A percentile compares a stretch with the other conserved stretches of the same genome.
Evolutionary conservation across 179 eudicot genomes (phyloP).

Genomic region (Gypsophila paniculata): DNA sequence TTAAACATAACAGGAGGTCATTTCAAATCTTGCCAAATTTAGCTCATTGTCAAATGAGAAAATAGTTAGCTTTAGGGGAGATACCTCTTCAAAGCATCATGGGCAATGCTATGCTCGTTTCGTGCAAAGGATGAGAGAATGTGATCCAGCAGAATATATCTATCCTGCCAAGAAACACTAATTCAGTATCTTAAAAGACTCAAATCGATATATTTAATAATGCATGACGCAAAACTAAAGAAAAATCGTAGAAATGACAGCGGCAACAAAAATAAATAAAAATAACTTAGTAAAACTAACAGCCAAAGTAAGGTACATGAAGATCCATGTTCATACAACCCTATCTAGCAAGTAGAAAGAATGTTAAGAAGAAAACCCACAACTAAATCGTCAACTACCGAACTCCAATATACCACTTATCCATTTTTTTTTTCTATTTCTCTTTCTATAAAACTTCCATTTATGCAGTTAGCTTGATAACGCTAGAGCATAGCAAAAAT

Average conservation of each 20-base stretch:
- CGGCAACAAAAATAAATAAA: background rate
- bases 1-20: background rate
- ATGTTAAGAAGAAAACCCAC: too few relatives aligned
- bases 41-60: background rate
- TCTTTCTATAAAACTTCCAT: too few relatives aligned
- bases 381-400: too few relatives aligned
- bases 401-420: too few relatives aligned
- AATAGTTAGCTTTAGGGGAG: background rate
- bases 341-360: too few relatives aligned
- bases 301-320: too few relatives aligned
- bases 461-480: too few relatives aligned
- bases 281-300: too few relatives aligned
- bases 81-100: constrained; percentile 48
- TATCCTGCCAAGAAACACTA: constrained; percentile 50
- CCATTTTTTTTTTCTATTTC: too few relatives aligned
- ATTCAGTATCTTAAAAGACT: background rate
- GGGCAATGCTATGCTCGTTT: constrained; percentile 40
- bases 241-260: background rate
- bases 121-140: constrained; percentile 49
- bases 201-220: background rate
- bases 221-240: background rate
- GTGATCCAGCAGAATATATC: constrained; percentile 49
- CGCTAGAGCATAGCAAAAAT: too few relatives aligned
- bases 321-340: too few relatives aligned
- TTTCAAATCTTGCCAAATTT: background rate